These are phyloP conservation scores for Trichoderma virens DNA, from an alignment of 495 filamentous ascomycete genomes.

Conservation along the genomic window DNA sequence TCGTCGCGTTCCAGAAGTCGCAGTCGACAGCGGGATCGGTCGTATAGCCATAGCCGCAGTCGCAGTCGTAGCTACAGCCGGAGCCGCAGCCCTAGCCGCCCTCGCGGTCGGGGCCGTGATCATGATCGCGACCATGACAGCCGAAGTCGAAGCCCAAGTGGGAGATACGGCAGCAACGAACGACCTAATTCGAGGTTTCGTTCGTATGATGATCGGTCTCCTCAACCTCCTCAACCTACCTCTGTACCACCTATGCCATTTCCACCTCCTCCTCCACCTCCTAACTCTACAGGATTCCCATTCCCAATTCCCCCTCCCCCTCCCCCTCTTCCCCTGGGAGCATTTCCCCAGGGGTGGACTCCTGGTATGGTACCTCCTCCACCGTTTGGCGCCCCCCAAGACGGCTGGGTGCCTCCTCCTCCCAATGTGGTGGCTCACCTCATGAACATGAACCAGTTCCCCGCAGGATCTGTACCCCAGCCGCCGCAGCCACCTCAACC, in stretches of 20 bases:
- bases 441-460: not conserved
- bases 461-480: not conserved
- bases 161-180: conserved; percentile 18
- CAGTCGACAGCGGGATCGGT: conserved; percentile 9
- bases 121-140: conserved; percentile 30
- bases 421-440: not conserved
- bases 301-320: not conserved
- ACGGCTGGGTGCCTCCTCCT: not conserved
- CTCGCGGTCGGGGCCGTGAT: conserved; percentile 21
- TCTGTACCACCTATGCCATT: not conserved
- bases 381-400: no score
- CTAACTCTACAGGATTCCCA: not conserved
- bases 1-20: conserved; percentile 20
- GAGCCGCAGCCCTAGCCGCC: conserved; percentile 33
- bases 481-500: not conserved
- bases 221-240: conserved; percentile 4
- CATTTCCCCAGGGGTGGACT: not conserved
- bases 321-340: not conserved
- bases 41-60: conserved; percentile 36
- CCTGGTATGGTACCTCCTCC: no score
- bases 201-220: not conserved
- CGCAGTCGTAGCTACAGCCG: conserved; percentile 21
- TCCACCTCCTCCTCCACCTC: not conserved
- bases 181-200: conserved; percentile 29
- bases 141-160: conserved; percentile 25